Percentiles rank a stretch among this genome's conserved stretches.
Conservation (phyloP, 192 early-diverging fungal genomes). For the Backusella australiensis region DNA sequence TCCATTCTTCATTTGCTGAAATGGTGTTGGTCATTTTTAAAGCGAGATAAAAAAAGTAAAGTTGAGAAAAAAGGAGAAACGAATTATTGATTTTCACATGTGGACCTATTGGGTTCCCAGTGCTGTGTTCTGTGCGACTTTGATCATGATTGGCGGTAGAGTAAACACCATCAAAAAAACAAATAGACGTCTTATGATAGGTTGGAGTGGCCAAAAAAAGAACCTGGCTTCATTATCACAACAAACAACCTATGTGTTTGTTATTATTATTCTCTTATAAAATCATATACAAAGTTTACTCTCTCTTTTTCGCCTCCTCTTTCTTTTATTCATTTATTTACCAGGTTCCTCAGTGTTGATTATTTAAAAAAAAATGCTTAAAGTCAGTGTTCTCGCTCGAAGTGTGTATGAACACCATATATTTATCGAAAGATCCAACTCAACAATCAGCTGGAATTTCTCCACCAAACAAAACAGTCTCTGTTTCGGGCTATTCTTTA, state of each 20-base stretch:
- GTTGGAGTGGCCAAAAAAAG: background rate
- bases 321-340: background rate
- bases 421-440: background rate
- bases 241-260: background rate
- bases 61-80: background rate
- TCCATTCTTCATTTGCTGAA: slow-evolving; percentile 43
- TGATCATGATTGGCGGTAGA: background rate
- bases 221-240: background rate
- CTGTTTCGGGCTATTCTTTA: background rate
- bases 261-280: background rate
- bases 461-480: background rate
- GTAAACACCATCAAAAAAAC: background rate
- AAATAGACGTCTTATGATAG: background rate
- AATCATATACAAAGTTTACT: background rate
- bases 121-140: background rate
- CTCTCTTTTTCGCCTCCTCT: background rate
- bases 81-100: background rate
- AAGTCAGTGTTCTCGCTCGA: background rate
- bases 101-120: background rate
- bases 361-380: background rate
- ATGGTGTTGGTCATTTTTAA: background rate
- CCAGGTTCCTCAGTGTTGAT: background rate
- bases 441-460: background rate
- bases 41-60: background rate
- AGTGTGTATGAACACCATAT: background rate